These are phyloP conservation scores for Cryptosporidium andersoni DNA, from an alignment of 169 alveolate species.

Conservation along the genomic window DNA sequence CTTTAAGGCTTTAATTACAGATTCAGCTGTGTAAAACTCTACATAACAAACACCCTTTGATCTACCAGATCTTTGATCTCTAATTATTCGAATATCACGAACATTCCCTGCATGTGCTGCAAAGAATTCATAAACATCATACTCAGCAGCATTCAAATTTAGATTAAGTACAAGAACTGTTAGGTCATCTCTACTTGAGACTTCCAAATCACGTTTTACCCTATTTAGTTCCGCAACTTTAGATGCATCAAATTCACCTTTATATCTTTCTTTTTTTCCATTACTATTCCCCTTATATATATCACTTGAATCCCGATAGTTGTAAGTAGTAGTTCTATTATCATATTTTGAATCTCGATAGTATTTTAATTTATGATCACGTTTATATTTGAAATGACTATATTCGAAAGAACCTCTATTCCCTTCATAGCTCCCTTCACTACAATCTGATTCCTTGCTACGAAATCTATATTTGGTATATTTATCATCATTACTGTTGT, in stretches of 20 bases:
- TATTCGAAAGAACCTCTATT: conserved; percentile 70
- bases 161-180: conserved; percentile 94
- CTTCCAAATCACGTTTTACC: conserved; percentile 90
- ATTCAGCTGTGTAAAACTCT: conserved; percentile 95
- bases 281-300: conserved; percentile 40
- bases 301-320: conserved; percentile 37
- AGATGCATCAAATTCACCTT: conserved; percentile 19
- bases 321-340: conserved; percentile 71
- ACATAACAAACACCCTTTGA: conserved; percentile 98
- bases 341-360: conserved; percentile 69
- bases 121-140: conserved; percentile 93
- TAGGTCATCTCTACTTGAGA: conserved; percentile 96
- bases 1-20: conserved; percentile 93
- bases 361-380: conserved; percentile 67
- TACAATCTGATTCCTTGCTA: conserved; percentile 9
- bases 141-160: conserved; percentile 92
- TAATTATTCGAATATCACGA: conserved; percentile 93
- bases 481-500: conserved; percentile 8
- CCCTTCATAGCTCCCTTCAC: conserved; percentile 49
- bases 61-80: conserved; percentile 94
- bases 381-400: conserved; percentile 38
- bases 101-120: conserved; percentile 95
- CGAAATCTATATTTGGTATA: conserved; percentile 44
- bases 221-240: conserved; percentile 77
- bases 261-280: conserved; percentile 28